Evolutionary conservation across 371 early-diverging fungal species (phyloP), one percentile per base, ranked within the genome.

Genomic region (Lichtheimia ramosa): DNA sequence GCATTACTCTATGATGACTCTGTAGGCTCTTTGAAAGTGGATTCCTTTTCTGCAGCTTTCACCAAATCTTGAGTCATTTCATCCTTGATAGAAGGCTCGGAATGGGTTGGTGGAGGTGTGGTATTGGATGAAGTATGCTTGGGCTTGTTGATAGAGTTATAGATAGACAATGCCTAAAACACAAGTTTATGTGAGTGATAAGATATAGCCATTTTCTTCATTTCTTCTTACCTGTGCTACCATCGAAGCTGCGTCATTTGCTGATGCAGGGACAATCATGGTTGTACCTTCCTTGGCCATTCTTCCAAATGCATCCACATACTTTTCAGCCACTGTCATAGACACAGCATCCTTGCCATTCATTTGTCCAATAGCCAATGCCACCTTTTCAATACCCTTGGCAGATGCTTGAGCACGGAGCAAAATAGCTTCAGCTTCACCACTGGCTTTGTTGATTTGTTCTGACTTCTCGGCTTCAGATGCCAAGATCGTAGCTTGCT

Each of bases 291-390:
- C 89, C 83, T 98, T 96, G 25, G 96, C 97, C 62, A 98, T 81
- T 59, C 86, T 80, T 21, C 89, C 92, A 71, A 97, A 97, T 1
- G 96, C 94, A 48, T 96, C 95, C 43, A 98, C 92, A 68, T 97
- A 98, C 79, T 95, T 93, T 65, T 98, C 96, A n/a, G 98, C 98
- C 3, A 98, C 90, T 6, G 92, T 88, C 70, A 97, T 83, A 4
- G 95, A 84, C 0, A 96, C 93, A 0, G 97, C 98, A 56, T 96
- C 89, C 49, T 83, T 81, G 24, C 94, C 96, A 41, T 83, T 78
- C 23, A 77, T 60, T 2, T 75, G 76, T 40, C 79, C 77, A 57
- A 98, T 95, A 18, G 96, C 93, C 8, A 69, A 62, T 0, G 96
- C 89, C 8, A 98, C 89, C 21, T 77, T 82, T 39, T 84, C 85